These are phyloP conservation scores for Rhamnella rubrinervis DNA, from an alignment of 331 rosid species.

Conservation along the genomic window DNA sequence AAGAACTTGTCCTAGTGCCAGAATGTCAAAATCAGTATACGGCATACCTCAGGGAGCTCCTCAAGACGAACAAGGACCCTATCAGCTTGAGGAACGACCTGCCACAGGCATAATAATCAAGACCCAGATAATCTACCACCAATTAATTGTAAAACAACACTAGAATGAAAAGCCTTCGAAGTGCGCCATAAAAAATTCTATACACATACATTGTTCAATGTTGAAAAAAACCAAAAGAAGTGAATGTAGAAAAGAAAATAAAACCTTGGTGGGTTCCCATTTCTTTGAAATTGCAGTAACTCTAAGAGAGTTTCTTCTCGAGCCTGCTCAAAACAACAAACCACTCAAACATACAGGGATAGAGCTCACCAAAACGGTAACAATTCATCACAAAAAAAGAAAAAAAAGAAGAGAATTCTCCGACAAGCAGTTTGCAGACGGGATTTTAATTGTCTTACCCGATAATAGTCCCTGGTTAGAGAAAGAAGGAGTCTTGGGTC, in stretches of 20 bases:
- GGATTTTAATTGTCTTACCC: constrained; percentile 26
- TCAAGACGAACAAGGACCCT: constrained; percentile 90
- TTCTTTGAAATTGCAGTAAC: constrained; percentile 52
- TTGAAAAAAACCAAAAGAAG: background rate
- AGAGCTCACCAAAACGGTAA: background rate
- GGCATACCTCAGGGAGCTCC: constrained; percentile 56
- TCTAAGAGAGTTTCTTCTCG: constrained; percentile 51
- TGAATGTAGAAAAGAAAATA: background rate
- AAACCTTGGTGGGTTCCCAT: constrained; percentile 81
- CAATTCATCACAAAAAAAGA: too few relatives aligned
- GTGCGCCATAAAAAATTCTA: background rate
- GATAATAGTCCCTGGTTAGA: constrained; percentile 40
- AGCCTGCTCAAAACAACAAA: constrained; percentile 36
- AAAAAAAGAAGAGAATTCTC: background rate
- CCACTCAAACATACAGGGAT: background rate
- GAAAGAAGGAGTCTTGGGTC: constrained; percentile 34
- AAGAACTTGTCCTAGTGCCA: background rate
- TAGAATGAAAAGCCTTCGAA: background rate
- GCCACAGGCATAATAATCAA: constrained; percentile 18
- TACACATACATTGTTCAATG: background rate
- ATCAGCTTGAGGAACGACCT: constrained; percentile 95
- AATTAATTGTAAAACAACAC: background rate
- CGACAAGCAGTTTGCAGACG: background rate
- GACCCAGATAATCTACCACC: background rate
- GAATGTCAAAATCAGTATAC: constrained; percentile 21